Conservation (phyloP, 306 rosid genomes). For the Echinosophora koreensis region DNA sequence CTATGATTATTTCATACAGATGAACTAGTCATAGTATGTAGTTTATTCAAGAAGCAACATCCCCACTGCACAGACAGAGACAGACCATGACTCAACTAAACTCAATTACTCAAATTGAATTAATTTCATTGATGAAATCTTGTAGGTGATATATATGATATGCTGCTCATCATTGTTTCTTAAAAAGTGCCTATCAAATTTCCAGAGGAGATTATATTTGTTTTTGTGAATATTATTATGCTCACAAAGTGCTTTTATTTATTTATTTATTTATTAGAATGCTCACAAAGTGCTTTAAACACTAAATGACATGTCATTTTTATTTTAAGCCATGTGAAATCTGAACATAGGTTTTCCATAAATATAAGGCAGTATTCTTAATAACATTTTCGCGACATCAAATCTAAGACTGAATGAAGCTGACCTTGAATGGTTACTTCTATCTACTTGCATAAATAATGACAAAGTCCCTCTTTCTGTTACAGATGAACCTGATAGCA, state of each 20-base stretch:
- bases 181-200: constrained; percentile 32
- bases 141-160: constrained; percentile 21
- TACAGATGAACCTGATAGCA: constrained; percentile 90
- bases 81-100: background rate
- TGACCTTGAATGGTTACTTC: constrained; percentile 27
- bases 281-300: constrained; percentile 36
- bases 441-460: constrained; percentile 19
- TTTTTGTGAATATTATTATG: constrained; percentile 21
- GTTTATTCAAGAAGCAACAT: background rate
- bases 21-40: constrained; percentile 18
- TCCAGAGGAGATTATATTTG: constrained; percentile 5
- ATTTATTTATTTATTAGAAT: too few species aligned
- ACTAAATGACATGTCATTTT: constrained; percentile 12
- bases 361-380: background rate
- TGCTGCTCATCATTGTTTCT: constrained; percentile 15
- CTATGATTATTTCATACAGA: constrained; percentile 11
- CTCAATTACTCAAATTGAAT: background rate
- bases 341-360: constrained; percentile 33
- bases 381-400: background rate
- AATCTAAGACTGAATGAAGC: constrained; percentile 13
- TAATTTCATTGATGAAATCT: constrained; percentile 8
- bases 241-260: too few species aligned
- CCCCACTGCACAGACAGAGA: background rate
- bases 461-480: constrained; percentile 40
- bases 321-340: constrained; percentile 12